Evolutionary conservation across 2,329 filamentous ascomycete species (phyloP).

Genomic region (Aspergillus piperis): DNA sequence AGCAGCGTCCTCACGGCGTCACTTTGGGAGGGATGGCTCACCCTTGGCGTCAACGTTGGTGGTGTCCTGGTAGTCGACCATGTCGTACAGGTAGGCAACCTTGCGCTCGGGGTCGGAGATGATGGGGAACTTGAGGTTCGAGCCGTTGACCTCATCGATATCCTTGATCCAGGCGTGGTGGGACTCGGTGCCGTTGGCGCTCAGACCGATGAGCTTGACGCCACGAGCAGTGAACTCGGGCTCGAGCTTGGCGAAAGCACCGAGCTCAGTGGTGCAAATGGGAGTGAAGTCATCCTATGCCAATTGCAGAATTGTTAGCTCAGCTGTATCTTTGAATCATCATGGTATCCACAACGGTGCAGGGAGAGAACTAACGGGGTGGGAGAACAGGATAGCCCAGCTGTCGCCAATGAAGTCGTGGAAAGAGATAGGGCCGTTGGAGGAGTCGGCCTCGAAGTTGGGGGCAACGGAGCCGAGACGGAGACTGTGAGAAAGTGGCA

Average conservation of each 20-base stretch:
- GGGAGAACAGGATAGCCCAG: conserved; percentile 71
- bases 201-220: conserved; percentile 88
- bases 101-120: conserved; percentile 79
- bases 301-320: background rate
- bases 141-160: conserved; percentile 76
- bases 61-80: conserved; percentile 81
- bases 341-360: background rate
- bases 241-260: conserved; percentile 88
- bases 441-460: conserved; percentile 70
- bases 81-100: conserved; percentile 76
- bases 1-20: background rate
- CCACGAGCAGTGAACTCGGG: conserved; percentile 84
- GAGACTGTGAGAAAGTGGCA: conserved; percentile 47
- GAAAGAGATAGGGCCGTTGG: conserved; percentile 67
- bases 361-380: conserved; percentile 52
- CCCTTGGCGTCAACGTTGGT: conserved; percentile 78
- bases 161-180: conserved; percentile 92
- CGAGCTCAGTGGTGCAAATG: conserved; percentile 94
- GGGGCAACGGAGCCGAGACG: conserved; percentile 67
- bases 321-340: background rate
- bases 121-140: conserved; percentile 73
- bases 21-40: conserved; percentile 4
- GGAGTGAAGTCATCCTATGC: conserved; percentile 75
- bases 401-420: conserved; percentile 71
- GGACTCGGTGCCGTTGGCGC: conserved; percentile 78